These are phyloP conservation scores for Hemileccinum rubropunctum DNA, from an alignment of 768 basidiomycete genomes.

Conservation along the genomic window DNA sequence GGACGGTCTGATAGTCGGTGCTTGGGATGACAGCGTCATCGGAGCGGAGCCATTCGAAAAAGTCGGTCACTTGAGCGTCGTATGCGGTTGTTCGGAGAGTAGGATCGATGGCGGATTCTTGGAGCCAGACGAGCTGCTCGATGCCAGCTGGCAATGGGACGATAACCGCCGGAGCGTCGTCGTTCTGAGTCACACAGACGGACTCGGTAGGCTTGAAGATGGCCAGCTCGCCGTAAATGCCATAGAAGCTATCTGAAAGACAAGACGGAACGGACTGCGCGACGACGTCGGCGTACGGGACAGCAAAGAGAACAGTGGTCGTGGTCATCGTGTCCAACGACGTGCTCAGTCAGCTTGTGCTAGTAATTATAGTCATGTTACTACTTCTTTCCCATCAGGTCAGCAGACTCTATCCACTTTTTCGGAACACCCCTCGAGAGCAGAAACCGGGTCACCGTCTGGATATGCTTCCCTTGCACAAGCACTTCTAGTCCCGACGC, in stretches of 20 bases:
- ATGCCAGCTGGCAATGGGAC: conserved; percentile 24
- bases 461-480: conserved; percentile 82
- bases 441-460: conserved; percentile 64
- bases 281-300: conserved; percentile 20
- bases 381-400: conserved; percentile 47
- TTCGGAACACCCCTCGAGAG: conserved; percentile 72
- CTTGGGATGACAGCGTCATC: conserved; percentile 9
- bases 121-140: conserved; percentile 58
- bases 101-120: conserved; percentile 51
- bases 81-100: conserved; percentile 36
- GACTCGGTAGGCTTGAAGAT: conserved; percentile 43
- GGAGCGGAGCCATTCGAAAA: conserved; percentile 31
- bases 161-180: no score
- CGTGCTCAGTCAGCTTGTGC: neutral
- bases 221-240: conserved; percentile 52
- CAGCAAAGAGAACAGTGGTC: conserved; percentile 14
- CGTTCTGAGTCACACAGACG: conserved; percentile 46
- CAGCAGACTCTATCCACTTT: conserved; percentile 68
- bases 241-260: conserved; percentile 50
- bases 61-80: conserved; percentile 34
- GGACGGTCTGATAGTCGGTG: conserved; percentile 18
- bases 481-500: conserved; percentile 63
- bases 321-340: conserved; percentile 6
- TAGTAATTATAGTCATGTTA: conserved; percentile 6
- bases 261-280: conserved; percentile 34